Percentiles rank a stretch among this genome's conserved stretches.
phyloP scores from a whole-genome alignment of 169 alveolate species.

The Plasmodium blacklocki region DNA sequence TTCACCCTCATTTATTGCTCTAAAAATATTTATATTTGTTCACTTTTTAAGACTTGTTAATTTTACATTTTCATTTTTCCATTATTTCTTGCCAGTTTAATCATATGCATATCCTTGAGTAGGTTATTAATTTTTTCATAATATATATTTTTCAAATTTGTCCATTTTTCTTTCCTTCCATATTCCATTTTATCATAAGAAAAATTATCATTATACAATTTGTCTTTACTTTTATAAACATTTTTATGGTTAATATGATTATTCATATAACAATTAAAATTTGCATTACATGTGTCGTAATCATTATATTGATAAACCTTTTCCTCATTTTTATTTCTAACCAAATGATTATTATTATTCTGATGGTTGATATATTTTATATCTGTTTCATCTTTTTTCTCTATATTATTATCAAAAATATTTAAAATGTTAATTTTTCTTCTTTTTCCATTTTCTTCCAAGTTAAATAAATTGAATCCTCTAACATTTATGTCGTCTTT shows the following conservation, averaged over 20 bases:
- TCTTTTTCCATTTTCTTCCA: constrained; percentile 67
- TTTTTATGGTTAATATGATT: not conserved
- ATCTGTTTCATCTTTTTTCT: not conserved
- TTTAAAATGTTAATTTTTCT: constrained; percentile 35
- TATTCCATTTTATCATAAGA: constrained; percentile 10
- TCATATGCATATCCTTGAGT: constrained; percentile 41
- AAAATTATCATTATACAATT: not conserved
- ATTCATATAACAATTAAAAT: not conserved
- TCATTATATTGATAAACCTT: not conserved
- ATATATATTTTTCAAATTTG: constrained; percentile 30
- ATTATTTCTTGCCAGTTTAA: constrained; percentile 44
- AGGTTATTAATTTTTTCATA: constrained; percentile 45
- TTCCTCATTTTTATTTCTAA: not conserved
- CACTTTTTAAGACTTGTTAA: no score
- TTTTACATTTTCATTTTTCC: not conserved
- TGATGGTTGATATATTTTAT: not conserved
- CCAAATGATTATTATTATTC: not conserved
- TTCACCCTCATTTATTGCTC: no score
- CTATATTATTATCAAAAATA: constrained; percentile 9
- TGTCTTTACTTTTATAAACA: not conserved
- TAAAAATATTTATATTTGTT: no score
- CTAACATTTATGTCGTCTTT: constrained; percentile 26
- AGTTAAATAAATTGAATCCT: constrained; percentile 16
- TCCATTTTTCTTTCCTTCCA: constrained; percentile 5
- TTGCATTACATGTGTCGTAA: not conserved